A percentile compares a stretch with the other conserved stretches of the same genome.
Evolutionary conservation across 441 rosid genomes (phyloP).

Genomic region (Arabidopsis hybrid): DNA sequence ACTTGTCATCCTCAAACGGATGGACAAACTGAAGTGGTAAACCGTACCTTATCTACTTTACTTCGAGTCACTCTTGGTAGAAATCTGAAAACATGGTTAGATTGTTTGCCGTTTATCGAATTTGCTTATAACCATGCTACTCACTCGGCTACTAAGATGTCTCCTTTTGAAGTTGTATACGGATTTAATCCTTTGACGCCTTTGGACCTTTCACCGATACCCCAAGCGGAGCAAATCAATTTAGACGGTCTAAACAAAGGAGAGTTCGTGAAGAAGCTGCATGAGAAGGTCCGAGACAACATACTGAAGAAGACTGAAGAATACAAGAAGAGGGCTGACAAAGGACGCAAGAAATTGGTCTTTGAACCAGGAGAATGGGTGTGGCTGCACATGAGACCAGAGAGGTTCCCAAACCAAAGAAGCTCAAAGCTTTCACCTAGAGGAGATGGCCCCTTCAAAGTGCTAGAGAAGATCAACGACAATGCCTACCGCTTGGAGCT

Average conservation of each 20-base stretch:
- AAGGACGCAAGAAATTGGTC: background rate
- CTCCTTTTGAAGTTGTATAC: background rate
- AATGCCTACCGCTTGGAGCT: background rate
- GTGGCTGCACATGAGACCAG: background rate
- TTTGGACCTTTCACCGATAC: background rate
- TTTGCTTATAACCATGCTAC: background rate
- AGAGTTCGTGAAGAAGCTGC: background rate
- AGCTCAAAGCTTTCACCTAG: background rate
- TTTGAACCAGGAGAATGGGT: slow-evolving; percentile 15
- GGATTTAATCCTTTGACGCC: background rate
- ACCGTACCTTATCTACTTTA: too few species aligned
- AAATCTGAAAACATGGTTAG: too few species aligned
- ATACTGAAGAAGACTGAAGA: background rate
- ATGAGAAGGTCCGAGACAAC: background rate
- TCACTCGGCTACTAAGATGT: background rate
- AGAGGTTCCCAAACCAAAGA: background rate
- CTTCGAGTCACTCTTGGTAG: too few species aligned
- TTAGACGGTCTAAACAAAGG: background rate
- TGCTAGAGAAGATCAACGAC: background rate
- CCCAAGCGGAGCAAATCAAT: background rate
- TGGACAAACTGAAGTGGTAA: too few species aligned
- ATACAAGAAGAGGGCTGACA: background rate
- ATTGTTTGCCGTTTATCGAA: too few species aligned
- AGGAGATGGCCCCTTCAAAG: background rate
- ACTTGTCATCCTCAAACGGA: too few species aligned